These are phyloP conservation scores for Buxus sempervirens DNA, from an alignment of 164 flowering plant species.

Conservation along the genomic window DNA sequence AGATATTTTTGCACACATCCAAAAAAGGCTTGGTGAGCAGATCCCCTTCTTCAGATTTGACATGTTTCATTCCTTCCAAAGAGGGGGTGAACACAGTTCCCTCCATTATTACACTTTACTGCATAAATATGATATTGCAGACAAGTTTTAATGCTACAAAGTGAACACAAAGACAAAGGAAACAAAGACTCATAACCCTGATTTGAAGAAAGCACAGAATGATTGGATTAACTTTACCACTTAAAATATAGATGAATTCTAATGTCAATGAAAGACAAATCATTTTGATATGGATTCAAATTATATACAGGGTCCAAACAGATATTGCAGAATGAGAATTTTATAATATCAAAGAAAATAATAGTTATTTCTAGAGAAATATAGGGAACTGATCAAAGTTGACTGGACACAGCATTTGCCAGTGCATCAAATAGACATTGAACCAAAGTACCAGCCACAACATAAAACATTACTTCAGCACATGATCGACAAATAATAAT, in stretches of 20 bases:
- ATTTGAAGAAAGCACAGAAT: background rate
- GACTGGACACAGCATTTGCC: background rate
- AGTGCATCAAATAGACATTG: background rate
- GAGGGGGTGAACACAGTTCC: slow-evolving; percentile 66
- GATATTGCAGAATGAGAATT: background rate
- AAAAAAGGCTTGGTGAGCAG: slow-evolving; percentile 82
- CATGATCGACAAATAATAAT: background rate
- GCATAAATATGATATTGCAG: slow-evolving; percentile 7
- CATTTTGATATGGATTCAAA: background rate
- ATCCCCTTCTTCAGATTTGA: slow-evolving; percentile 63
- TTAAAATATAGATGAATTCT: background rate
- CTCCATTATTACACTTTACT: slow-evolving; percentile 50
- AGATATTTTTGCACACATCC: slow-evolving; percentile 75
- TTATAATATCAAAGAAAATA: background rate
- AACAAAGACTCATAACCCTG: background rate
- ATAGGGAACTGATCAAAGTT: background rate
- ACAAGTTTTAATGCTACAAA: background rate
- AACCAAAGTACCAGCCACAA: background rate
- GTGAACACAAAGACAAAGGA: background rate
- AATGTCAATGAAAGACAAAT: background rate
- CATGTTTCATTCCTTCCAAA: slow-evolving; percentile 68
- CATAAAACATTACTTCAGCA: background rate
- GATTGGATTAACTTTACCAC: too few relatives aligned
- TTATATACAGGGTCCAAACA: background rate
- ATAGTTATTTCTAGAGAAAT: background rate